phyloP scores from a whole-genome alignment of 495 filamentous ascomycete species.

The Physcia stellaris region DNA sequence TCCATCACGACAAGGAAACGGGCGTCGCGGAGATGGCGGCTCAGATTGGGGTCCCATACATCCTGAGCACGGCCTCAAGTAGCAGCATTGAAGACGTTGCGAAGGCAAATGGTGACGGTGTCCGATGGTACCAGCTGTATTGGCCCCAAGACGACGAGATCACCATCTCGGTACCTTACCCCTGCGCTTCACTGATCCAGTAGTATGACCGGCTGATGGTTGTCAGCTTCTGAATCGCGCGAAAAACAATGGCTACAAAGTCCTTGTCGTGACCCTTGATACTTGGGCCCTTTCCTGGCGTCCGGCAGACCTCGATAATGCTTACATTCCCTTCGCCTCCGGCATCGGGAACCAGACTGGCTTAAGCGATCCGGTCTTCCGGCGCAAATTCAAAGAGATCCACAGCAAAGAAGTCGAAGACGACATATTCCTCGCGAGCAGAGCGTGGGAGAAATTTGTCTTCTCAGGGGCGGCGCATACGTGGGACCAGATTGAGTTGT shows the following conservation, averaged over 20 bases:
- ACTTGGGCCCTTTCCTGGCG: slow-evolving; percentile 46
- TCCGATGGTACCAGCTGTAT: slow-evolving; percentile 53
- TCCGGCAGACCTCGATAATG: slow-evolving; percentile 50
- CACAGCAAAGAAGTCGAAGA: slow-evolving; percentile 35
- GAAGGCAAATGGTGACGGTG: slow-evolving; percentile 21
- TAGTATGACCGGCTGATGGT: not conserved
- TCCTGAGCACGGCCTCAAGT: slow-evolving; percentile 33
- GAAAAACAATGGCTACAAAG: slow-evolving; percentile 39
- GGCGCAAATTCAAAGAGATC: slow-evolving; percentile 35
- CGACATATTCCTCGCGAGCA: slow-evolving; percentile 28
- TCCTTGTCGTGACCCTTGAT: slow-evolving; percentile 50
- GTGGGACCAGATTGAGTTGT: slow-evolving; percentile 44
- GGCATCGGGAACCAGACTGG: slow-evolving; percentile 31
- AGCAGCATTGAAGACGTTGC: slow-evolving; percentile 32
- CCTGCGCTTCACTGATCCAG: not conserved
- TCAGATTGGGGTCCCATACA: slow-evolving; percentile 37
- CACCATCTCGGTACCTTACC: slow-evolving; percentile 29
- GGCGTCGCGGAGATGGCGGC: slow-evolving; percentile 39
- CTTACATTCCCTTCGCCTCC: slow-evolving; percentile 36
- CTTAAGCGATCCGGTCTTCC: slow-evolving; percentile 49
- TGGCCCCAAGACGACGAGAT: slow-evolving; percentile 47
- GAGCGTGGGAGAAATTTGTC: slow-evolving; percentile 35
- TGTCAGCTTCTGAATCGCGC: slow-evolving; percentile 41
- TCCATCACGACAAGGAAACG: slow-evolving; percentile 40
- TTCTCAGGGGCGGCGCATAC: slow-evolving; percentile 36